A percentile compares a stretch with the other conserved stretches of the same genome.
Evolutionary conservation across 2,329 filamentous ascomycete species (phyloP).

Genomic region (Pseudonectria foliicola): DNA sequence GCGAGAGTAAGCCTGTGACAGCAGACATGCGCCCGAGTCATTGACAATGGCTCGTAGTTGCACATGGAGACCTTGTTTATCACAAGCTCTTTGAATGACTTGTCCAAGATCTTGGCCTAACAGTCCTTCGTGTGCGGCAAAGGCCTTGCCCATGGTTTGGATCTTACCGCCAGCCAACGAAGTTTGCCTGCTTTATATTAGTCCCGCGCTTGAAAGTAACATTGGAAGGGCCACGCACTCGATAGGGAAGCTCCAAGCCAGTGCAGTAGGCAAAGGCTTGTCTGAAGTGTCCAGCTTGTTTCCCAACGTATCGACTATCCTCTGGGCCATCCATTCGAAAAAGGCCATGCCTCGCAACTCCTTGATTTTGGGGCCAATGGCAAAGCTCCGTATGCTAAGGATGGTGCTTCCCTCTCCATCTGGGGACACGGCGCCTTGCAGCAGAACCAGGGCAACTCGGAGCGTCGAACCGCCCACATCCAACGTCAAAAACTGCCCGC

Average conservation of each 20-base stretch:
- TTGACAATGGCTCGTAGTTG: constrained; percentile 57
- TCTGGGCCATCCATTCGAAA: constrained; percentile 62
- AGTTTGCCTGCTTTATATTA: constrained; percentile 47
- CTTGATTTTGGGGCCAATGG: constrained; percentile 50
- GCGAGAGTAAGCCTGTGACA: constrained; percentile 56
- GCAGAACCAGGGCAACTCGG: constrained; percentile 55
- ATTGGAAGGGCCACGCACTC: constrained; percentile 45
- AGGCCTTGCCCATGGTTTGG: constrained; percentile 59
- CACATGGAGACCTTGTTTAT: constrained; percentile 42
- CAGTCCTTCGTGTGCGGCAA: constrained; percentile 51
- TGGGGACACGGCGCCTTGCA: constrained; percentile 38
- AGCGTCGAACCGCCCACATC: constrained; percentile 66
- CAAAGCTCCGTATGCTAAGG: constrained; percentile 47
- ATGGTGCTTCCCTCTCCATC: constrained; percentile 41
- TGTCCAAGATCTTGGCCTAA: constrained; percentile 53
- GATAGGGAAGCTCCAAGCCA: constrained; percentile 65
- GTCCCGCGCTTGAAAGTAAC: constrained; percentile 4
- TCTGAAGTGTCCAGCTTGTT: constrained; percentile 33
- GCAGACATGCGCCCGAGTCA: constrained; percentile 58
- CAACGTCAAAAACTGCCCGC: constrained; percentile 53
- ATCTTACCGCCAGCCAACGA: constrained; percentile 53
- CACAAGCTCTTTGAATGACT: constrained; percentile 49
- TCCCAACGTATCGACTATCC: constrained; percentile 49
- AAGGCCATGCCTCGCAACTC: constrained; percentile 51
- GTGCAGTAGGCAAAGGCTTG: constrained; percentile 47